Conservation (phyloP, 139 green algal species). For the Micromonas commoda region DNA sequence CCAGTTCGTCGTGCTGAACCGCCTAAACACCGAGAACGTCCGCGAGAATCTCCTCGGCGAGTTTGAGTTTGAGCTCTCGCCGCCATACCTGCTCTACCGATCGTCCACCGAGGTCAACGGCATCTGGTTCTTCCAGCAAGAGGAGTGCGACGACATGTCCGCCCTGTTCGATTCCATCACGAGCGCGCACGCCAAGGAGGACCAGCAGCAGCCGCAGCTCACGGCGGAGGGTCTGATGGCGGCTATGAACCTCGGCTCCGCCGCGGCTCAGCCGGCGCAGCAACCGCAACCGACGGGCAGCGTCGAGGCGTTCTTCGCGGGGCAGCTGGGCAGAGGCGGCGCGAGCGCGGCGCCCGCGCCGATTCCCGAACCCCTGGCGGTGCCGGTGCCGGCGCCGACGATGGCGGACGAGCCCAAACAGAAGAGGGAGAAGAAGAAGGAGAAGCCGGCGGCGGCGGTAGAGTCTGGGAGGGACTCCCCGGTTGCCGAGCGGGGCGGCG, state of each 20-base stretch:
- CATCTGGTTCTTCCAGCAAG: slow-evolving; percentile 28
- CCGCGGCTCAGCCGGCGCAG: too few species aligned
- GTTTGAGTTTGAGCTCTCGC: slow-evolving; percentile 11
- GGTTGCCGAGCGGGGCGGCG: neutral
- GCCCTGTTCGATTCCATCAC: neutral
- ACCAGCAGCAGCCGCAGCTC: too few species aligned
- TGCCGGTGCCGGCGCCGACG: neutral
- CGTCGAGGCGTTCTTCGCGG: neutral
- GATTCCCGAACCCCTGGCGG: neutral
- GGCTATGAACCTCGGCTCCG: too few species aligned
- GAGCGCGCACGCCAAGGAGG: neutral
- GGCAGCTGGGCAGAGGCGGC: neutral
- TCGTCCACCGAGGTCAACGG: slow-evolving; percentile 16
- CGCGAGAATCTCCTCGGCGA: slow-evolving; percentile 11
- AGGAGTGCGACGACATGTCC: slow-evolving; percentile 1
- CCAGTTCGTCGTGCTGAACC: slow-evolving; percentile 27
- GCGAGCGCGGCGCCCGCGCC: too few species aligned
- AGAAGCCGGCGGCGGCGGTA: too few species aligned
- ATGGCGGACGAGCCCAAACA: neutral
- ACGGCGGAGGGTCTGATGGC: too few species aligned
- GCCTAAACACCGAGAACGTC: neutral
- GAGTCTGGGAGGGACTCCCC: too few species aligned
- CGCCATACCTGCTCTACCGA: slow-evolving; percentile 26
- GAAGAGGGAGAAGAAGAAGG: neutral
- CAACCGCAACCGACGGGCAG: neutral